Percentiles rank a stretch among this genome's conserved stretches.
Conservation (phyloP, 176 grass and related monocot genomes). For the Triticum monococcum region DNA sequence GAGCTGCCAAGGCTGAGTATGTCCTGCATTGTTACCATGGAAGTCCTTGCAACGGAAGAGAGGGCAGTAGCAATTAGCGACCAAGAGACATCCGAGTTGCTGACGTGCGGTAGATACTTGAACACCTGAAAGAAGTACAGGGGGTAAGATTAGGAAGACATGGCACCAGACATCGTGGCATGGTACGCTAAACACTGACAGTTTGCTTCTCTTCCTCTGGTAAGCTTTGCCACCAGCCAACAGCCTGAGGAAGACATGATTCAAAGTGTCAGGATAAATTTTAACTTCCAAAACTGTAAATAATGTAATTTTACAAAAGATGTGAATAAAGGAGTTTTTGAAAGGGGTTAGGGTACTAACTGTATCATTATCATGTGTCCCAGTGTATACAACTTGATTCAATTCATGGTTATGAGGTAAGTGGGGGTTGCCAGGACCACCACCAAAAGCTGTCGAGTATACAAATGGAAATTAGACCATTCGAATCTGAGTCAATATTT, state of each 20-base stretch:
- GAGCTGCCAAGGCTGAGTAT: slow-evolving; percentile 71
- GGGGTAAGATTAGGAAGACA: background rate
- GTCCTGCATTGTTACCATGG: slow-evolving; percentile 80
- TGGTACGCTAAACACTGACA: slow-evolving; percentile 43
- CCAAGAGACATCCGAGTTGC: slow-evolving; percentile 61
- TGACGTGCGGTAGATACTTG: slow-evolving; percentile 52
- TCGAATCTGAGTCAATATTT: background rate
- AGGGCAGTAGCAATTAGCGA: slow-evolving; percentile 54
- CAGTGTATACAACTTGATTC: slow-evolving; percentile 96
- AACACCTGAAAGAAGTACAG: slow-evolving; percentile 50
- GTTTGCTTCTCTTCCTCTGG: slow-evolving; percentile 63
- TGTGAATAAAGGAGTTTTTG: background rate
- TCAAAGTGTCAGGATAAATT: background rate
- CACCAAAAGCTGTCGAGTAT: slow-evolving; percentile 59
- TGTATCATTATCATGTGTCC: slow-evolving; percentile 97
- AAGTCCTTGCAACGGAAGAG: slow-evolving; percentile 75
- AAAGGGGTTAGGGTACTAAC: slow-evolving; percentile 40
- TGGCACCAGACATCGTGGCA: background rate
- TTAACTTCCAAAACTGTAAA: background rate
- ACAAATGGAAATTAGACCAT: slow-evolving; percentile 15
- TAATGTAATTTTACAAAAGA: background rate
- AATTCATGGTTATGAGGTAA: slow-evolving; percentile 93
- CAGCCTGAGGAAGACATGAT: slow-evolving; percentile 40
- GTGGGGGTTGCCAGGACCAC: slow-evolving; percentile 81
- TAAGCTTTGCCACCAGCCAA: slow-evolving; percentile 84